These are phyloP conservation scores for Benincasa hispida DNA, from an alignment of 306 rosid genomes.

Conservation along the genomic window DNA sequence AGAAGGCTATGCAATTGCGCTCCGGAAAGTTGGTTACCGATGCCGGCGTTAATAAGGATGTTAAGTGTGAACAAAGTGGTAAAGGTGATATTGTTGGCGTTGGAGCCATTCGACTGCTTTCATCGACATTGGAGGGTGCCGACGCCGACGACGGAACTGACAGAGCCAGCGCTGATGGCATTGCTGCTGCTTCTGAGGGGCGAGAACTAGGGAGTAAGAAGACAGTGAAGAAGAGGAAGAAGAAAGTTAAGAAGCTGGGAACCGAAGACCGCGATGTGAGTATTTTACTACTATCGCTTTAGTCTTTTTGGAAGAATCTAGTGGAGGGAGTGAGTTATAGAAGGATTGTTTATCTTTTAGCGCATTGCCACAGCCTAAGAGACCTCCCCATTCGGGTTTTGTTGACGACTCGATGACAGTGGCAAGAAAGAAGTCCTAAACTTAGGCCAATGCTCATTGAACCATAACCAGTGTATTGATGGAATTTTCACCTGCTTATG, in stretches of 20 bases:
- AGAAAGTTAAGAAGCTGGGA: slow-evolving; percentile 22
- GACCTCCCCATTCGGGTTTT: not conserved
- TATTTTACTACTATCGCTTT: not conserved
- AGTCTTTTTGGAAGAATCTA: not conserved
- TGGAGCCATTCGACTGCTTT: not conserved
- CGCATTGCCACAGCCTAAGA: not conserved
- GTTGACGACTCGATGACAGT: not conserved
- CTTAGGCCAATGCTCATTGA: not conserved
- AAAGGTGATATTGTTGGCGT: not conserved
- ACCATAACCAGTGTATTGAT: not conserved
- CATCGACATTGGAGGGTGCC: slow-evolving; percentile 9
- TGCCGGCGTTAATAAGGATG: not conserved
- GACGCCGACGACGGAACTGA: not conserved
- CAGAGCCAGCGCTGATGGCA: not conserved
- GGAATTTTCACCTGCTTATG: not conserved
- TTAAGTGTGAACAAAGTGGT: not conserved
- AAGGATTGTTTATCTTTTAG: not conserved
- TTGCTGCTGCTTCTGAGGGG: not conserved
- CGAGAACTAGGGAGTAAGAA: slow-evolving; percentile 11
- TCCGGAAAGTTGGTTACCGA: slow-evolving; percentile 15
- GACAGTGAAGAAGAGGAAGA: slow-evolving; percentile 13
- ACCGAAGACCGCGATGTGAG: slow-evolving; percentile 33
- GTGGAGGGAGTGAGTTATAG: not conserved
- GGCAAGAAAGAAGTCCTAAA: not conserved
- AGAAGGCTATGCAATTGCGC: slow-evolving; percentile 45